Conservation (phyloP, 2,329 filamentous ascomycete genomes). For the Dryadomyces quercivorus region DNA sequence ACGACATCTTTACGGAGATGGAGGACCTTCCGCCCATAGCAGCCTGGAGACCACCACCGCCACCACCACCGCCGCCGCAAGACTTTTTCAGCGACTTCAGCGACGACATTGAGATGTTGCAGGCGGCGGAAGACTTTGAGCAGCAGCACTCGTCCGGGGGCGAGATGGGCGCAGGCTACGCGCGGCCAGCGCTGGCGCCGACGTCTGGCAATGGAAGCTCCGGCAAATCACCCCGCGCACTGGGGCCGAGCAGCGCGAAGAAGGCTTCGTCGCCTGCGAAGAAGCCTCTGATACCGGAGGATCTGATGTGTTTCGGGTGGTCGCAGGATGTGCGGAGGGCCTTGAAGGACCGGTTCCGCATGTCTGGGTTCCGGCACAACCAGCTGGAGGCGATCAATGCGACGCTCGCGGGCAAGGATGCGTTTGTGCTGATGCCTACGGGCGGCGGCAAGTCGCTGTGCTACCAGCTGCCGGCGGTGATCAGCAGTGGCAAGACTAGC, state of each 20-base stretch:
- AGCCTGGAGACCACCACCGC: neutral
- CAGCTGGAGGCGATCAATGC: conserved; percentile 95
- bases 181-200: conserved; percentile 30
- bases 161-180: conserved; percentile 12
- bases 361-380: conserved; percentile 78
- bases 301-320: conserved; percentile 62
- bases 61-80: neutral
- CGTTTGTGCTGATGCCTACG: conserved; percentile 95
- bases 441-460: conserved; percentile 94
- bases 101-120: conserved; percentile 33
- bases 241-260: conserved; percentile 20
- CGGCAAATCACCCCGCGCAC: conserved; percentile 19
- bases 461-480: conserved; percentile 84
- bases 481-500: conserved; percentile 65
- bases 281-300: conserved; percentile 29
- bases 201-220: conserved; percentile 40
- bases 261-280: conserved; percentile 15
- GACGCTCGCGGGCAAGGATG: conserved; percentile 74
- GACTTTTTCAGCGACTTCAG: conserved; percentile 18
- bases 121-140: conserved; percentile 38
- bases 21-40: conserved; percentile 5
- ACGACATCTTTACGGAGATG: conserved; percentile 12
- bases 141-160: conserved; percentile 20
- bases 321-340: conserved; percentile 71
- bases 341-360: conserved; percentile 72